Conservation (phyloP, 75 land plant genomes). For the Sequoia sempervirens region DNA sequence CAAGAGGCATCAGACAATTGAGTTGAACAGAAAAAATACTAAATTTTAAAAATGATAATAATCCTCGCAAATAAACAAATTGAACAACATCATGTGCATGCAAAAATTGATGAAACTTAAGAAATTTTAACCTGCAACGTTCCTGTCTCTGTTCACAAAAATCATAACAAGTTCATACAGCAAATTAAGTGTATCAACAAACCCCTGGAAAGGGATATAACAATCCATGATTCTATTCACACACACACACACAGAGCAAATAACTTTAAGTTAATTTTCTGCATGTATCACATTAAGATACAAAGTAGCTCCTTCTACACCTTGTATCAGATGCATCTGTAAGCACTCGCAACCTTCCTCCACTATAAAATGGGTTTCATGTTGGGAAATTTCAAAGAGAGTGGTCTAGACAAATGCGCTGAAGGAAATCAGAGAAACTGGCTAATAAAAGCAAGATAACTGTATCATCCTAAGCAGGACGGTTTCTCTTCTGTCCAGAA, state of each 20-base stretch:
- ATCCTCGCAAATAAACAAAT: neutral
- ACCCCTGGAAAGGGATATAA: neutral
- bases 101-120: neutral
- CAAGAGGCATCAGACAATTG: neutral
- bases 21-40: neutral
- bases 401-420: neutral
- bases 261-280: neutral
- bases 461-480: neutral
- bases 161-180: neutral
- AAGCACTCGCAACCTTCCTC: neutral
- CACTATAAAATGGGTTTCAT: neutral
- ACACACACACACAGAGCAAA: neutral
- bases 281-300: neutral
- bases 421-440: neutral
- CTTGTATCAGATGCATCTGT: neutral
- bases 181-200: neutral
- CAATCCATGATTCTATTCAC: neutral
- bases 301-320: neutral
- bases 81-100: neutral
- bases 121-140: neutral
- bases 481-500: conserved; percentile 21
- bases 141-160: neutral
- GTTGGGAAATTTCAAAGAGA: neutral
- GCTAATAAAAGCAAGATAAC: neutral
- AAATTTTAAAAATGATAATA: neutral